Percentiles rank a stretch among this genome's conserved stretches.
Evolutionary conservation across 2,329 filamentous ascomycete genomes (phyloP).

Genomic region (Thielaviopsis punctulata): DNA sequence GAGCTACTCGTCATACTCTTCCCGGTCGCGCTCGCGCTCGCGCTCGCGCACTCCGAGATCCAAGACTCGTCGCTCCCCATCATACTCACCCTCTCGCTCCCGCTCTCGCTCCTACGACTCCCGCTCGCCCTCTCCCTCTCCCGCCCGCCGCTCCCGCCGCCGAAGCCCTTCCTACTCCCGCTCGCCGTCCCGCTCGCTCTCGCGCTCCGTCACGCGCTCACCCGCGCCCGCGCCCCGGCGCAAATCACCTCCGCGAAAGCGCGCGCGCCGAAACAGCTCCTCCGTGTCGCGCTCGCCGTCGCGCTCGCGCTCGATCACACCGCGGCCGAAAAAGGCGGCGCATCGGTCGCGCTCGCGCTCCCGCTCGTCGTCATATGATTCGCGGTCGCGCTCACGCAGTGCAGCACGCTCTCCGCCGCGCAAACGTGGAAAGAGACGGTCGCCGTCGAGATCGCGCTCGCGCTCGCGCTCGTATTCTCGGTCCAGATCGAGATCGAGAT

Average conservation of each 20-base stretch:
- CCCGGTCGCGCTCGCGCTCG: slow-evolving; percentile 30
- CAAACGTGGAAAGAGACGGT: slow-evolving; percentile 13
- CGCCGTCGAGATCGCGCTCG: slow-evolving; percentile 16
- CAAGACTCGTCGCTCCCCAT: slow-evolving; percentile 13
- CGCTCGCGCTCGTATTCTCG: slow-evolving; percentile 26
- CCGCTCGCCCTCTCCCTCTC: slow-evolving; percentile 20
- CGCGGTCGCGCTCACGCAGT: slow-evolving; percentile 6
- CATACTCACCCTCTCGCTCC: slow-evolving; percentile 5
- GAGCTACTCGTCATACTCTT: slow-evolving; percentile 52
- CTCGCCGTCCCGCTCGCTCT: slow-evolving; percentile 27
- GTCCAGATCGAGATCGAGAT: slow-evolving; percentile 8
- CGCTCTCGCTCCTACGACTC: slow-evolving; percentile 5
- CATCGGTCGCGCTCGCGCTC: slow-evolving; percentile 14
- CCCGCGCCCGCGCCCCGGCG: slow-evolving; percentile 11
- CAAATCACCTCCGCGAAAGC: slow-evolving; percentile 12
- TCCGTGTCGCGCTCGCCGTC: slow-evolving; percentile 5
- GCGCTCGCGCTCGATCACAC: slow-evolving; percentile 13
- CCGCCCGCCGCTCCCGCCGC: slow-evolving; percentile 15
- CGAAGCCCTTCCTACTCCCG: slow-evolving; percentile 9
- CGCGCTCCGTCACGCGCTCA: slow-evolving; percentile 17
- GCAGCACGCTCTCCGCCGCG: slow-evolving; percentile 17
- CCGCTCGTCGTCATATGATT: slow-evolving; percentile 3
- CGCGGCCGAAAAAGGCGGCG: slow-evolving; percentile 1
- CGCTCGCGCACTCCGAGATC: slow-evolving; percentile 22
- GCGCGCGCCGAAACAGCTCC: slow-evolving; percentile 5